Percentiles rank a stretch among this genome's conserved stretches.
Conservation (phyloP, 352 stramenopile genomes). For the Pythium plurisporium region DNA sequence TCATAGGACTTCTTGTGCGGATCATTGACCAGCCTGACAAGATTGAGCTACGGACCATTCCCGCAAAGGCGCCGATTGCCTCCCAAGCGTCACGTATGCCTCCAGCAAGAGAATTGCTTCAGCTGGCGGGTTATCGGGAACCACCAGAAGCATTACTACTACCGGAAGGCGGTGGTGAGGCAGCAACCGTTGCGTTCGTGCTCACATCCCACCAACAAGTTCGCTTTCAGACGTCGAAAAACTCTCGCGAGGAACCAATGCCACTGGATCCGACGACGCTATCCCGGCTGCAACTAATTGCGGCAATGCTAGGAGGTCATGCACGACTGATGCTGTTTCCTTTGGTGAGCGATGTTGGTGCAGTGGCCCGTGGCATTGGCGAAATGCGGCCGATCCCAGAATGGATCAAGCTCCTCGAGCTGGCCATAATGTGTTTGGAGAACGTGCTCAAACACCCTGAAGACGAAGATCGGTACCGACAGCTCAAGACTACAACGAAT, state of each 20-base stretch:
- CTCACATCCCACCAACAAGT: slow-evolving; percentile 32
- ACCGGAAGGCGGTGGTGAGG: neutral
- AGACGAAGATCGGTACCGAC: slow-evolving; percentile 35
- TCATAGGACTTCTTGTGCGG: slow-evolving; percentile 26
- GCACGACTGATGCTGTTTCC: slow-evolving; percentile 35
- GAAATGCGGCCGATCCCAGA: slow-evolving; percentile 6
- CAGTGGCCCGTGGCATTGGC: slow-evolving; percentile 38
- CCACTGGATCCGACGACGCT: slow-evolving; percentile 28
- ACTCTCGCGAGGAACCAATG: neutral
- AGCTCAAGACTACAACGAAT: slow-evolving; percentile 43
- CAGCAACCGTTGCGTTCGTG: slow-evolving; percentile 11
- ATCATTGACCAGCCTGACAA: slow-evolving; percentile 45
- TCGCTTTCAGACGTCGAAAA: slow-evolving; percentile 32
- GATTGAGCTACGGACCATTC: slow-evolving; percentile 29
- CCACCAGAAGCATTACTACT: neutral
- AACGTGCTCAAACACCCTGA: slow-evolving; percentile 52
- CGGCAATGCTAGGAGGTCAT: slow-evolving; percentile 40
- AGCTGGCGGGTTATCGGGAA: slow-evolving; percentile 33
- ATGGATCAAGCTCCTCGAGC: slow-evolving; percentile 39
- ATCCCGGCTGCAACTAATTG: slow-evolving; percentile 32
- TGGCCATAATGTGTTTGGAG: slow-evolving; percentile 40
- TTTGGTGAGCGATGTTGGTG: slow-evolving; percentile 45
- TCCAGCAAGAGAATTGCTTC: slow-evolving; percentile 31
- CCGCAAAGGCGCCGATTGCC: slow-evolving; percentile 17
- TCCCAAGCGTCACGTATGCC: slow-evolving; percentile 24